Base-by-base conservation (phyloP, 2,329 filamentous ascomycete genomes). In the Pseudocercospora fuligena region DNA sequence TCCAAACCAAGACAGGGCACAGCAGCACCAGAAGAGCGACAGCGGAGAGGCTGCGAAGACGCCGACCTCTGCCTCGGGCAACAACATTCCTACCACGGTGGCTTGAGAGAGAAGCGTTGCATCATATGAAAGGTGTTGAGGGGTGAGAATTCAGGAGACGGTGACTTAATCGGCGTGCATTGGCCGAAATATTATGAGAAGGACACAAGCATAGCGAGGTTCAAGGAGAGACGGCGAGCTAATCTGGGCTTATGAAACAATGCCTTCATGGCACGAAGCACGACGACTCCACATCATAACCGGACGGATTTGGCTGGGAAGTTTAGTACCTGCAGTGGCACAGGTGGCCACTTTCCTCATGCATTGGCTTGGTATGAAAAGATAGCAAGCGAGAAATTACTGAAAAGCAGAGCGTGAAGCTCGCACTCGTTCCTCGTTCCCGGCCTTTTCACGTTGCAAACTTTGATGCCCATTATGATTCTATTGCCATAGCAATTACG, bases 401-500 rank as follows among this genome's bases (percentile, higher is more conserved):
- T 29, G 8, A 36, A 19, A 53, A 36, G 33, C 19, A 21, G 60
- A 61, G 27, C 33, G 3, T 43, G 19, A 58, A 58, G 29, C 31
- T 58, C 31, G 3, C n/a, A 43, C 56, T 58, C 23, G 31, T 40
- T 43, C 25, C 56, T 58, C 33, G 56, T 58, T 27, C 31, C 21
- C 19, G 54, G 3, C 27, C 31, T 40, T 43, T 58, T 33, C 58
- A 9, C 21, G 3, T 59, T 36, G 23, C n/a, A 31, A 27, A 47
- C 12, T 40, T 29, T 29, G 36, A 33, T 21, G 27, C 25, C 29
- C 7, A n/a, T 58, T 23, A 60, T 21, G 23, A 16, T 31, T 59
- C 65, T 33, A 25, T 62, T 60, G 68, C 68, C 56, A 70, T 27
- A 23, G 80, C 81, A 62, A 92, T 79, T 72, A 93, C 87, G 53